Evolutionary conservation across 345 rosid species (phyloP).

Genomic region (Garcia nutans): DNA sequence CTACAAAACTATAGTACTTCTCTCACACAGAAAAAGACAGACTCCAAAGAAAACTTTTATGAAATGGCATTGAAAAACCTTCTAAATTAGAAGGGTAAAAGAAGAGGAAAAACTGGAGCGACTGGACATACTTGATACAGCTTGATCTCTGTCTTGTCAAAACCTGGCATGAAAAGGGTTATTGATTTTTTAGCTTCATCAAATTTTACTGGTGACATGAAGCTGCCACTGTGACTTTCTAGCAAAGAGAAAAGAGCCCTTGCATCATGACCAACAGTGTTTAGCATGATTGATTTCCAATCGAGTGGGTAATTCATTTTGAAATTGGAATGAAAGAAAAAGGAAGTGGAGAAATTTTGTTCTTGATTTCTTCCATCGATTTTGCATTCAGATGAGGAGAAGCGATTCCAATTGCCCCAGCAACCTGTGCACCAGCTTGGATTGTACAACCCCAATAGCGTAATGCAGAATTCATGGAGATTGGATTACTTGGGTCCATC

Average conservation of each 20-base stretch:
- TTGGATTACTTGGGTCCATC: slow-evolving; percentile 60
- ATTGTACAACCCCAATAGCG: slow-evolving; percentile 82
- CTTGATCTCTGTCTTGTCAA: slow-evolving; percentile 89
- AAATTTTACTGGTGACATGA: slow-evolving; percentile 50
- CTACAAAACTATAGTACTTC: neutral
- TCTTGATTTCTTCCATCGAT: slow-evolving; percentile 34
- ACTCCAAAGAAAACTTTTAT: neutral
- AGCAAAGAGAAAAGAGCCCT: slow-evolving; percentile 48
- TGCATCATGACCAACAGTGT: slow-evolving; percentile 40
- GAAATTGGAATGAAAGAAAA: slow-evolving; percentile 54
- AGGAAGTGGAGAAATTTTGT: slow-evolving; percentile 58
- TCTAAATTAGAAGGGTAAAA: slow-evolving; percentile 4
- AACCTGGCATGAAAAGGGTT: slow-evolving; percentile 87
- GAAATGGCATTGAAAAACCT: neutral
- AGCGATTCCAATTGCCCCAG: slow-evolving; percentile 57
- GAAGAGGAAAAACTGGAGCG: slow-evolving; percentile 6
- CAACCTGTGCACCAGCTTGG: slow-evolving; percentile 73
- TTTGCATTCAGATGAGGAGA: slow-evolving; percentile 31
- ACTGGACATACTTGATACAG: slow-evolving; percentile 64
- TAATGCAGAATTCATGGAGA: slow-evolving; percentile 61
- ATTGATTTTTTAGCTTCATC: slow-evolving; percentile 53
- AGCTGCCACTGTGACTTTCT: slow-evolving; percentile 26
- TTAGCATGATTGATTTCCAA: slow-evolving; percentile 54
- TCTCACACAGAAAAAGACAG: neutral
- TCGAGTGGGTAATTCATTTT: slow-evolving; percentile 38